Percentiles rank a stretch among this genome's conserved stretches.
Conservation (phyloP, 2,329 filamentous ascomycete genomes). For the Fusarium staphyleae region DNA sequence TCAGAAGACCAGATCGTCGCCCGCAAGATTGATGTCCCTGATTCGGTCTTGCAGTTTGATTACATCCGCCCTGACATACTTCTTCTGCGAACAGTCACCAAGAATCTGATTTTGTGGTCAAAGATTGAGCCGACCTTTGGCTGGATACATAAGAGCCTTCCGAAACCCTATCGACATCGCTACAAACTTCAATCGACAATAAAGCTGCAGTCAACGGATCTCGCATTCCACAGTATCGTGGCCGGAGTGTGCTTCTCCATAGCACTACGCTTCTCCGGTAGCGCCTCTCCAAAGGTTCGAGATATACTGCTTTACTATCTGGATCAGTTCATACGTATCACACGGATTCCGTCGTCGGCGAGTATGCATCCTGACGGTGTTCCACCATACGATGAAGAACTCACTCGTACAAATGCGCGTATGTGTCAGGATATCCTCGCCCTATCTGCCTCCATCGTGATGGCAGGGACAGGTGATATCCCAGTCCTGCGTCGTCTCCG, state of each 20-base stretch:
- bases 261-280: constrained; percentile 77
- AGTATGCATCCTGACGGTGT: constrained; percentile 41
- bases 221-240: constrained; percentile 92
- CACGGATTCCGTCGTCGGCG: constrained; percentile 58
- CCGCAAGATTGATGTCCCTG: constrained; percentile 90
- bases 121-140: constrained; percentile 73
- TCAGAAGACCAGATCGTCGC: constrained; percentile 88
- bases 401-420: constrained; percentile 81
- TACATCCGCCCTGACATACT: constrained; percentile 95
- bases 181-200: constrained; percentile 66
- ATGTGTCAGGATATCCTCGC: constrained; percentile 92
- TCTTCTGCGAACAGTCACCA: constrained; percentile 85
- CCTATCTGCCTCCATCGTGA: constrained; percentile 83
- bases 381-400: constrained; percentile 78
- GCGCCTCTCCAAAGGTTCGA: constrained; percentile 72
- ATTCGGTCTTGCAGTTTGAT: constrained; percentile 90
- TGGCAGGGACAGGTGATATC: constrained; percentile 95
- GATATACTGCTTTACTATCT: constrained; percentile 85
- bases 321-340: constrained; percentile 84
- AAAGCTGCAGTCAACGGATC: constrained; percentile 77
- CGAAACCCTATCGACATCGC: constrained; percentile 69
- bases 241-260: constrained; percentile 86
- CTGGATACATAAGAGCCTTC: constrained; percentile 81
- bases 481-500: constrained; percentile 84
- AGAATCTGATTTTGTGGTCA: constrained; percentile 93